These are phyloP conservation scores for Calonectria honghensis DNA, from an alignment of 2,329 filamentous ascomycete species.

Conservation along the genomic window DNA sequence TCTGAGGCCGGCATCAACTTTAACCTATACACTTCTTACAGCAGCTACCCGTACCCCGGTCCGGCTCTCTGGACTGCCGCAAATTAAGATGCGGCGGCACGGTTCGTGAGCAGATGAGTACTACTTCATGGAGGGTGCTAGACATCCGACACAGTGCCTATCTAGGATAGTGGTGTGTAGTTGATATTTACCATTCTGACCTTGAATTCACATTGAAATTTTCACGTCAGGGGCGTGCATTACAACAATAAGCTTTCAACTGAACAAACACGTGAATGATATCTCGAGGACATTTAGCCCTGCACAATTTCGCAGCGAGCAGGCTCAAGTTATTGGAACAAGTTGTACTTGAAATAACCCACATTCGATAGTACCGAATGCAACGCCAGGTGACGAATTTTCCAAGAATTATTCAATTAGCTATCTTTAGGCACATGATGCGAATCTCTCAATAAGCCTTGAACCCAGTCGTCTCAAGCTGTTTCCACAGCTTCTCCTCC, in stretches of 20 bases:
- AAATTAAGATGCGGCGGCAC: conserved; percentile 23
- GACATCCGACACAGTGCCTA: too few species aligned
- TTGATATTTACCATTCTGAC: background rate
- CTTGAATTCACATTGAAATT: background rate
- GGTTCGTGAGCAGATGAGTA: background rate
- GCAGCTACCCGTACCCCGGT: conserved; percentile 49
- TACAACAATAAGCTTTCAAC: background rate
- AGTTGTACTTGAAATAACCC: background rate
- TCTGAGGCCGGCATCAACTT: conserved; percentile 55
- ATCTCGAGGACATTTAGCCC: background rate
- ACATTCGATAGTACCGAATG: background rate
- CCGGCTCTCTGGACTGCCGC: conserved; percentile 48
- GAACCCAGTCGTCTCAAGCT: conserved; percentile 8
- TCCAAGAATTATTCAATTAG: background rate
- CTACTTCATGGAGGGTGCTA: too few species aligned
- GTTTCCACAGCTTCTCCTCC: conserved; percentile 22
- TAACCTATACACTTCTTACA: conserved; percentile 51
- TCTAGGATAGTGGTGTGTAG: background rate
- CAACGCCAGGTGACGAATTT: background rate
- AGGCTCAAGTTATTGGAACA: background rate
- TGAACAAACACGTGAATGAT: background rate
- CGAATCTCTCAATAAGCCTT: background rate
- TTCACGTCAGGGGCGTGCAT: too few species aligned
- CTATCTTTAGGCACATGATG: background rate
- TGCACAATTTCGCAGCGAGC: background rate